These are phyloP conservation scores for Pichia sp. DNA, from an alignment of 1,139 yeast species.

Conservation along the genomic window DNA sequence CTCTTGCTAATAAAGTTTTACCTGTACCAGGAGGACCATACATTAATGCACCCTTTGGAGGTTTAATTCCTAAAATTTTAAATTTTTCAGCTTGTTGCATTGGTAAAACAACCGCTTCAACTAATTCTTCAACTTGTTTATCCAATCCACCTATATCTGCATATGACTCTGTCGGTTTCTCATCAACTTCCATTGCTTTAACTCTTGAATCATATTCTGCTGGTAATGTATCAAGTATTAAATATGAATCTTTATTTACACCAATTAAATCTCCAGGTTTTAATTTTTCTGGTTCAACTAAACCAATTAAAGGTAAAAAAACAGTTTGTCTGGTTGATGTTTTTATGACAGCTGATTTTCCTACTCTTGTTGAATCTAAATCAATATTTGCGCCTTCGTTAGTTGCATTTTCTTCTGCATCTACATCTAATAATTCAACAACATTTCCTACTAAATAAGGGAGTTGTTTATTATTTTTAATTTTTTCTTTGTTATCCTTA, in stretches of 20 bases:
- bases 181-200: conserved; percentile 99
- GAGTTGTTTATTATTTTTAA: conserved; percentile 88
- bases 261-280: conserved; percentile 97
- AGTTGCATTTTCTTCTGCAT: conserved; percentile 77
- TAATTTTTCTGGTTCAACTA: conserved; percentile 80
- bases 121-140: conserved; percentile 95
- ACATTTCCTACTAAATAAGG: conserved; percentile 98
- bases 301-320: conserved; percentile 89
- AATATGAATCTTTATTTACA: conserved; percentile 93
- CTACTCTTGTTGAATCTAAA: conserved; percentile 83
- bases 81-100: conserved; percentile 98
- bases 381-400: conserved; percentile 97
- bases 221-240: conserved; percentile 89
- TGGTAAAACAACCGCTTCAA: conserved; percentile 96
- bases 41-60: conserved; percentile 98
- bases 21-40: conserved; percentile 99
- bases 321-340: conserved; percentile 98
- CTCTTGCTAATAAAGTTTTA: conserved; percentile 92
- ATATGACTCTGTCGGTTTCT: conserved; percentile 94
- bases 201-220: conserved; percentile 97
- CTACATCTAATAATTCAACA: conserved; percentile 86
- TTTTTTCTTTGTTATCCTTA: conserved; percentile 94
- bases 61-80: conserved; percentile 85
- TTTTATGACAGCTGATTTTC: conserved; percentile 97
- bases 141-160: conserved; percentile 97